phyloP scores from a whole-genome alignment of 129 eudicot species.

The Lactuca sativa region DNA sequence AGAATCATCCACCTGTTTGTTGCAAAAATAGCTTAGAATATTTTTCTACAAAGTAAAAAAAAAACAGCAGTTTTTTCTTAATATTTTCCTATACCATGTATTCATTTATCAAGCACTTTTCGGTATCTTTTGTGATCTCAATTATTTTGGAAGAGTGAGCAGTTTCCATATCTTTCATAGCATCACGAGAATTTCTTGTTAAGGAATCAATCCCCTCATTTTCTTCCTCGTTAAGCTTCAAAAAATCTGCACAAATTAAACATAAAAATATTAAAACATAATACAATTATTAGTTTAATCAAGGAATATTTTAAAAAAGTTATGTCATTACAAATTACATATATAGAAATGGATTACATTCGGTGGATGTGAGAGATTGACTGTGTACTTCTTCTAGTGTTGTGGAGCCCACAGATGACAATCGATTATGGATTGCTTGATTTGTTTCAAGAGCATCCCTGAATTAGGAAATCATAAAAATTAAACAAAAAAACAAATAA shows the following conservation, averaged over 20 bases:
- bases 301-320: no score
- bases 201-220: conserved; percentile 33
- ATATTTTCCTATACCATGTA: conserved; percentile 45
- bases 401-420: conserved; percentile 47
- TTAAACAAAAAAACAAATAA: not conserved
- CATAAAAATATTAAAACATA: no score
- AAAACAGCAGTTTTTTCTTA: conserved; percentile 4
- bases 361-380: conserved; percentile 45
- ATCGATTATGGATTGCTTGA: conserved; percentile 23
- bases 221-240: conserved; percentile 35
- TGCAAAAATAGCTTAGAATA: conserved; percentile 8
- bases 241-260: conserved; percentile 35
- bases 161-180: conserved; percentile 41
- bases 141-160: conserved; percentile 44
- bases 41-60: not conserved
- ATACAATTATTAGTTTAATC: no score
- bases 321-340: not conserved
- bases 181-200: conserved; percentile 36
- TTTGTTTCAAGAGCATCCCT: conserved; percentile 46
- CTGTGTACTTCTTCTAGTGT: conserved; percentile 41
- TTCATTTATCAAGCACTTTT: conserved; percentile 48
- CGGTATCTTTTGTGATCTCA: conserved; percentile 56
- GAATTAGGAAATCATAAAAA: conserved; percentile 1
- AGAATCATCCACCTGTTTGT: conserved; percentile 50
- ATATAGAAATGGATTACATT: conserved; percentile 32